These are phyloP conservation scores for Candida palmyrensis DNA, from an alignment of 805 yeast genomes.

Conservation along the genomic window DNA sequence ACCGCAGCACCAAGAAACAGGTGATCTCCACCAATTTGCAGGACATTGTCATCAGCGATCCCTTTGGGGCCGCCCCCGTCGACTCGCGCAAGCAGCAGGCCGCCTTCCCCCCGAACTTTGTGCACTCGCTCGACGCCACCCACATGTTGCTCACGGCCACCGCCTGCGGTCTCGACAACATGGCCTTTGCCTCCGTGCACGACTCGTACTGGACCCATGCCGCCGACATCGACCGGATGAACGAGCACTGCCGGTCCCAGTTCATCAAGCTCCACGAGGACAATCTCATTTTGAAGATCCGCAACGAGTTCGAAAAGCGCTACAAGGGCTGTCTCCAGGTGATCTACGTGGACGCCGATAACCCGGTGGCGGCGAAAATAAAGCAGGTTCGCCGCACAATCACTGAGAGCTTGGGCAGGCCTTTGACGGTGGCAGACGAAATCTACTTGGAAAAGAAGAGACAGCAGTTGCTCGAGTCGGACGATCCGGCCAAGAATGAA, in stretches of 20 bases:
- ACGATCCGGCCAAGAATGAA: slow-evolving; percentile 42
- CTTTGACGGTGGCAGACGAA: slow-evolving; percentile 67
- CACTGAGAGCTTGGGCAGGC: slow-evolving; percentile 46
- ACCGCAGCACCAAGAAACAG: slow-evolving; percentile 61
- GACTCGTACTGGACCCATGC: slow-evolving; percentile 99
- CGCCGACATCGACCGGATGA: slow-evolving; percentile 70
- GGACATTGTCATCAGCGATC: slow-evolving; percentile 81
- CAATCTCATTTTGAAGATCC: slow-evolving; percentile 65
- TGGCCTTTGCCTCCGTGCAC: slow-evolving; percentile 91
- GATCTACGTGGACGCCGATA: slow-evolving; percentile 46
- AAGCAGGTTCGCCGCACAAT: slow-evolving; percentile 44
- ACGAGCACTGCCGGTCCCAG: slow-evolving; percentile 62
- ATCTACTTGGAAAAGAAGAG: slow-evolving; percentile 65
- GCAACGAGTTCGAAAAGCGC: slow-evolving; percentile 75
- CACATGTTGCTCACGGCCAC: slow-evolving; percentile 91
- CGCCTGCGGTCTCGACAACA: slow-evolving; percentile 57
- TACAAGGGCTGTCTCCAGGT: slow-evolving; percentile 68
- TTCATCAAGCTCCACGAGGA: slow-evolving; percentile 74
- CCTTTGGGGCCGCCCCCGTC: slow-evolving; percentile 77
- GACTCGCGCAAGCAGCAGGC: slow-evolving; percentile 85
- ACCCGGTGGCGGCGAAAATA: slow-evolving; percentile 49
- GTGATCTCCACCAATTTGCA: slow-evolving; percentile 81
- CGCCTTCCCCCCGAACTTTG: slow-evolving; percentile 93
- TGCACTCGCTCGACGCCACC: slow-evolving; percentile 93
- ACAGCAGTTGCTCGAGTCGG: slow-evolving; percentile 47